A percentile compares a stretch with the other conserved stretches of the same genome.
Conservation (phyloP, 495 filamentous ascomycete species). For the Penicillium argentinense region DNA sequence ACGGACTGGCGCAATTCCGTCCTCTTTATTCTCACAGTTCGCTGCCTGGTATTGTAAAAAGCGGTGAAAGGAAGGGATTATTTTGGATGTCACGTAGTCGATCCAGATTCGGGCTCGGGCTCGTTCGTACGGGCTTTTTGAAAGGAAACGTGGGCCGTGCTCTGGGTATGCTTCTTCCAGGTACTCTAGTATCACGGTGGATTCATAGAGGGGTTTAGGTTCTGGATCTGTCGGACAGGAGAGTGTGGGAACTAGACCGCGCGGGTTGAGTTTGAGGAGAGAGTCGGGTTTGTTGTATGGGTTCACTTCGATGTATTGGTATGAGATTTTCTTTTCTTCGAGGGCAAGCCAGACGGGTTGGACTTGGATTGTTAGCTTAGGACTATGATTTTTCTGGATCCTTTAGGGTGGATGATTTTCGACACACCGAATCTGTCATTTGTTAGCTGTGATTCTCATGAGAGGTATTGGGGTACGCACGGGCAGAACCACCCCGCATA, state of each 20-base stretch:
- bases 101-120: constrained; percentile 66
- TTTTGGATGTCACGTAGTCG: constrained; percentile 61
- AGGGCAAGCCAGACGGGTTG: constrained; percentile 68
- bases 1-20: constrained; percentile 42
- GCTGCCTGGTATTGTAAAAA: constrained; percentile 61
- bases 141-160: constrained; percentile 48
- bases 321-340: constrained; percentile 67
- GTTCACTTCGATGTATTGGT: constrained; percentile 73
- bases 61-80: constrained; percentile 63
- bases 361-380: constrained; percentile 29
- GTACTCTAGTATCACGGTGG: constrained; percentile 66
- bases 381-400: not conserved
- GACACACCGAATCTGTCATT: constrained; percentile 29
- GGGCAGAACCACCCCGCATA: constrained; percentile 64
- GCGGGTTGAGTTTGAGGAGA: constrained; percentile 65
- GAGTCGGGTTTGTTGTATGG: constrained; percentile 66
- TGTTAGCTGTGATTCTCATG: constrained; percentile 9
- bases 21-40: constrained; percentile 10
- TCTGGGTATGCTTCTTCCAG: constrained; percentile 65
- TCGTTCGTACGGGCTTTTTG: constrained; percentile 54
- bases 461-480: constrained; percentile 30
- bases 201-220: constrained; percentile 61
- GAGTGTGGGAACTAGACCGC: constrained; percentile 68
- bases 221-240: constrained; percentile 24
- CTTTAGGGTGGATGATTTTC: not conserved